These are phyloP conservation scores for Oryza brachyantha DNA, from an alignment of 176 grass and related monocot species.

Conservation along the genomic window DNA sequence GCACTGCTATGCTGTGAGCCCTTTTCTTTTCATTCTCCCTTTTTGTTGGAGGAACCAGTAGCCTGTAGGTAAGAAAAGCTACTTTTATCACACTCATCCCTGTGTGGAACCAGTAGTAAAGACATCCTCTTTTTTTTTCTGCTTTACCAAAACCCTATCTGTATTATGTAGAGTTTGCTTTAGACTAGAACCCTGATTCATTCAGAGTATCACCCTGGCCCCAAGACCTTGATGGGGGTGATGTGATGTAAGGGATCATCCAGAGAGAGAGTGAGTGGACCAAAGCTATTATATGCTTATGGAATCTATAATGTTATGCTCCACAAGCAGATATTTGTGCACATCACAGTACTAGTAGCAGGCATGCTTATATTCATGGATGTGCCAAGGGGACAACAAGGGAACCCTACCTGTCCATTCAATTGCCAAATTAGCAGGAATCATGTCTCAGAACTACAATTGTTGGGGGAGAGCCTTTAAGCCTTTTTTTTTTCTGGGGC, in stretches of 20 bases:
- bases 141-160: slow-evolving; percentile 10
- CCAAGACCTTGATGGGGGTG: neutral
- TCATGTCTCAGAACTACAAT: neutral
- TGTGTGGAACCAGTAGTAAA: neutral
- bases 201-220: neutral
- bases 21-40: neutral
- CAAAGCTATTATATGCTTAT: neutral
- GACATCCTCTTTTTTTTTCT: neutral
- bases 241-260: neutral
- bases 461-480: neutral
- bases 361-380: slow-evolving; percentile 2
- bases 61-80: neutral
- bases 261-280: neutral
- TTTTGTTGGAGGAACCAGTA: neutral
- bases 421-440: slow-evolving; percentile 4
- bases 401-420: neutral
- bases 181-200: neutral
- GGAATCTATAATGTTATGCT: neutral
- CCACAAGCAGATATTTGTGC: neutral
- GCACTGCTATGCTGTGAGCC: neutral
- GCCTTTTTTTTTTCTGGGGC: neutral
- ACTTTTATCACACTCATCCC: neutral
- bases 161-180: neutral
- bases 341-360: neutral
- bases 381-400: neutral